Percentiles rank a stretch among this genome's conserved stretches.
These are phyloP conservation scores for Pythium pectinolyticum DNA, from an alignment of 352 stramenopile species.

Conservation along the genomic window DNA sequence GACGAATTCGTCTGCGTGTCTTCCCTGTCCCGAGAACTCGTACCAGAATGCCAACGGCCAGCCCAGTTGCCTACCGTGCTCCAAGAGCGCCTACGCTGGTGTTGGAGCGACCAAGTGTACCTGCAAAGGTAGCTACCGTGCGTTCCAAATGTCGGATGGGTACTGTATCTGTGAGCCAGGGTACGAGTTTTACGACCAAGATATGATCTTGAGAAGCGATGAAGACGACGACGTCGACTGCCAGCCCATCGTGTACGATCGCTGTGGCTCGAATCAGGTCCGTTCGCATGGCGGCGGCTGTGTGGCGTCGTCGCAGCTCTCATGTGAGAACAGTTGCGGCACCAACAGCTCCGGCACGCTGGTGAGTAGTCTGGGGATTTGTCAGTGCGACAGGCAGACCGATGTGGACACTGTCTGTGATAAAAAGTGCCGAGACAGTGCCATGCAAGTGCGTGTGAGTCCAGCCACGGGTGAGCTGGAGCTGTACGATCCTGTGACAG, in stretches of 20 bases:
- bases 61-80: slow-evolving; percentile 82
- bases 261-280: slow-evolving; percentile 71
- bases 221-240: slow-evolving; percentile 89
- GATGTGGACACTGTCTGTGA: slow-evolving; percentile 84
- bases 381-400: slow-evolving; percentile 77
- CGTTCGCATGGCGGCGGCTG: slow-evolving; percentile 77
- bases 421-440: slow-evolving; percentile 59
- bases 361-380: slow-evolving; percentile 79
- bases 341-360: slow-evolving; percentile 76
- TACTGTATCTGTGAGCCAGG: slow-evolving; percentile 91
- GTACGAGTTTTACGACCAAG: slow-evolving; percentile 90
- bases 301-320: slow-evolving; percentile 40
- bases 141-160: slow-evolving; percentile 89
- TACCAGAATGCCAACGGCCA: slow-evolving; percentile 78
- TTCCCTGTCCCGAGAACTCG: slow-evolving; percentile 62
- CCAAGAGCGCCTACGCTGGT: slow-evolving; percentile 68
- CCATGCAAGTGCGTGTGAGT: slow-evolving; percentile 42
- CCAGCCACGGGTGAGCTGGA: slow-evolving; percentile 47
- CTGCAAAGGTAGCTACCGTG: slow-evolving; percentile 85
- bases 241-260: slow-evolving; percentile 90
- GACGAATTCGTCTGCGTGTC: slow-evolving; percentile 57
- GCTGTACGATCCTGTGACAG: slow-evolving; percentile 56
- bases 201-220: slow-evolving; percentile 77
- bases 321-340: slow-evolving; percentile 57
- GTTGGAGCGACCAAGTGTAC: slow-evolving; percentile 66